Base-by-base conservation (phyloP, 306 rosid genomes). In the Acacia acuminata region DNA sequence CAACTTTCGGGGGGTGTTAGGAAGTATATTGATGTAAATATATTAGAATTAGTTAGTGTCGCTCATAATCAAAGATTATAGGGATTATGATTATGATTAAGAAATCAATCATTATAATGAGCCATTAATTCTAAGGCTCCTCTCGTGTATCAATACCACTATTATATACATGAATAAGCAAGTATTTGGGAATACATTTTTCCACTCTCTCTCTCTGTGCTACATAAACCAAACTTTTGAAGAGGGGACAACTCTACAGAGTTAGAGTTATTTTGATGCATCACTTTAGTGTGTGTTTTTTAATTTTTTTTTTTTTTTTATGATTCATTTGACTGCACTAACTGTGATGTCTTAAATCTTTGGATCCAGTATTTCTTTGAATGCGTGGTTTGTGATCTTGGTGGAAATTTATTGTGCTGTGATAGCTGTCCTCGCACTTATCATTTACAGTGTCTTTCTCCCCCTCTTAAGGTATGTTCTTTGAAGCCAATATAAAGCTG, bases 351-450 rank as follows among this genome's bases (percentile, higher is more conserved):
- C 25, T 32, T 85, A 65, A 79, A 82, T 68, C 45, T 68, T 85
- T 20, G 80, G 71, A 56, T 89, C 81, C 97, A 96, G 99, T 90
- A 94, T 84, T 96, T 77, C 94, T 96, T 25, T 44, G 99, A 96
- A 87, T 96, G 99, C 4, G 93, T 94, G 89, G 76, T 94, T 86
- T 96, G 99, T 86, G 99, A 96, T 90, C 91, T 86, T 86, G 97
- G 99, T 68, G 99, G 99, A 70, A 92, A 94, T 96, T 91, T 96
- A 86, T 83, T 96, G 85, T 96, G 99, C 87, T 96, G 99, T 80
- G 99, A 96, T 88, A 88, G 93, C 85, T 96, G 99, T 87, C 99
- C 99, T 75, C 91, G 89, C 83, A 96, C 99, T 15, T 96, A 96
- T 86, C 99, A 96, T 85, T 88, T 92, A 71, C 94, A 96, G 87